A percentile compares a stretch with the other conserved stretches of the same genome.
Conservation (phyloP, 129 eudicot species). For the Tagetes patula region DNA sequence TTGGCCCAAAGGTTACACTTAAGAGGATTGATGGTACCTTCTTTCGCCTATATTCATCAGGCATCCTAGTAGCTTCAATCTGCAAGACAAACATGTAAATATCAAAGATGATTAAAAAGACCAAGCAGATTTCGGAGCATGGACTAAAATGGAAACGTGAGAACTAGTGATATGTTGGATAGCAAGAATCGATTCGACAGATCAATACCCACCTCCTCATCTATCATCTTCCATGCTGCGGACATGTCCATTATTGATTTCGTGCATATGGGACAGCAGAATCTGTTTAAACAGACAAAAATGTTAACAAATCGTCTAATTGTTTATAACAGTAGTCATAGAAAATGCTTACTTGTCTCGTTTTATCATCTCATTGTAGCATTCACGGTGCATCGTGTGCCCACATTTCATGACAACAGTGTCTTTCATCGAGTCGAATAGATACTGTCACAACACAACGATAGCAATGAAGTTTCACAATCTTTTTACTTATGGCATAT, state of each 20-base stretch:
- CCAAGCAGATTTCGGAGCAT: background rate
- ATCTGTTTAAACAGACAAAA: slow-evolving; percentile 40
- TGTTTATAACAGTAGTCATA: background rate
- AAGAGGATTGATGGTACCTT: slow-evolving; percentile 56
- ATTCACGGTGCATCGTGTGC: slow-evolving; percentile 93
- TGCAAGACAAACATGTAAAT: slow-evolving; percentile 22
- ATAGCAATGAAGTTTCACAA: slow-evolving; percentile 12
- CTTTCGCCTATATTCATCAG: slow-evolving; percentile 73
- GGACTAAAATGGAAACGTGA: background rate
- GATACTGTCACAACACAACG: slow-evolving; percentile 49
- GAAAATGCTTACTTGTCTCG: slow-evolving; percentile 73
- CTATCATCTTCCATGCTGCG: slow-evolving; percentile 78
- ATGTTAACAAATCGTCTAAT: background rate
- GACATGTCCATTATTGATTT: slow-evolving; percentile 90
- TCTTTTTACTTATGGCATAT: background rate
- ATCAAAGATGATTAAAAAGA: background rate
- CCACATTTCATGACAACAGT: slow-evolving; percentile 95
- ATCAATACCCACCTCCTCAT: slow-evolving; percentile 77
- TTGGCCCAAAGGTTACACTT: background rate
- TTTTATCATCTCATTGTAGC: slow-evolving; percentile 89
- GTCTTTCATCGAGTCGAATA: slow-evolving; percentile 90
- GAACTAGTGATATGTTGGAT: background rate
- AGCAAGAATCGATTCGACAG: background rate
- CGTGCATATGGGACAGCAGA: slow-evolving; percentile 91
- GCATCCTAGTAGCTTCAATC: slow-evolving; percentile 94